These are phyloP conservation scores for Poteriospumella lacustris DNA, from an alignment of 108 stramenopile genomes.

Conservation along the genomic window DNA sequence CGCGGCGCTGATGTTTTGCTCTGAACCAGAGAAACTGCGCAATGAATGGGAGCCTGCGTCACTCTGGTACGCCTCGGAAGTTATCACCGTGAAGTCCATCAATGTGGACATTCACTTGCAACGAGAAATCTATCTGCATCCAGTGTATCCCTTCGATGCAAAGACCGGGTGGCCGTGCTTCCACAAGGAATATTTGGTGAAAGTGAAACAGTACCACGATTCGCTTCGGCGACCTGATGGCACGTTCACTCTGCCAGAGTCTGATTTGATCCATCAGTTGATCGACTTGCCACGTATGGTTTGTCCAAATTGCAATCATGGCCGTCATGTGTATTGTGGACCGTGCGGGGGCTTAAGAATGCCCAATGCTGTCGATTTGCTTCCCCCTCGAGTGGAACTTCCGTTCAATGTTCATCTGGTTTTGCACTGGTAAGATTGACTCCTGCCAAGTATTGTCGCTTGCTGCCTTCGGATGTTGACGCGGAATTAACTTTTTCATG, in stretches of 20 bases:
- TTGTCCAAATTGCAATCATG: neutral
- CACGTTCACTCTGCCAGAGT: neutral
- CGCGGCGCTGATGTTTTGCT: neutral
- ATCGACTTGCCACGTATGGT: neutral
- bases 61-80: neutral
- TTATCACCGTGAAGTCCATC: neutral
- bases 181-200: neutral
- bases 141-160: neutral
- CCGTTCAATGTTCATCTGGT: neutral
- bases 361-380: neutral
- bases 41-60: neutral
- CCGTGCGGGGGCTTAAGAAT: neutral
- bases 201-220: neutral
- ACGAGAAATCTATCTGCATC: neutral
- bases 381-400: neutral
- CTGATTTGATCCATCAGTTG: neutral
- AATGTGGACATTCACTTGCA: neutral
- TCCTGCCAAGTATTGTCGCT: too few relatives aligned
- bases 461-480: neutral
- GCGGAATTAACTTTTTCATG: too few relatives aligned
- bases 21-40: neutral
- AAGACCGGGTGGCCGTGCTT: neutral
- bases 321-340: neutral
- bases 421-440: constrained; percentile 10
- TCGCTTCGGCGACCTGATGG: neutral